A percentile compares a stretch with the other conserved stretches of the same genome.
Evolutionary conservation across 1,284 basidiomycete genomes (phyloP).

Genomic region (Chondrostereum purpureum): DNA sequence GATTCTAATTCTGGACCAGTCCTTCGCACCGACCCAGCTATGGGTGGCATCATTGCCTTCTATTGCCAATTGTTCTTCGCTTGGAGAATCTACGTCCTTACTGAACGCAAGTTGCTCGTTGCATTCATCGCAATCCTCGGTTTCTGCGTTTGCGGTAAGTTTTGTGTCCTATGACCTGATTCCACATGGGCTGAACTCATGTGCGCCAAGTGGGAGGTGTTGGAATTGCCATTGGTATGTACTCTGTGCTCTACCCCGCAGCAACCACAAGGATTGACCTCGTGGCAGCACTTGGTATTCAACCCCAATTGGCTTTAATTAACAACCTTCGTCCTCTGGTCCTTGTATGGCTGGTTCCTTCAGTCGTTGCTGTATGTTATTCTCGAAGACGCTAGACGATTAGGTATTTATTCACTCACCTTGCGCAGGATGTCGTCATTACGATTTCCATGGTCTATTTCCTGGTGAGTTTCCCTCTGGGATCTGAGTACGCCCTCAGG

Average conservation of each 20-base stretch:
- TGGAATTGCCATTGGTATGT: background rate
- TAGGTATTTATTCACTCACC: background rate
- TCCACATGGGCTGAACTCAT: no score
- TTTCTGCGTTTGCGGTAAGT: background rate
- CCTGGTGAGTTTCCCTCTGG: background rate
- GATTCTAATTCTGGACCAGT: background rate
- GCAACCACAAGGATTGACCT: no score
- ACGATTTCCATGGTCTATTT: background rate
- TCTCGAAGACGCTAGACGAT: background rate
- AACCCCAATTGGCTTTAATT: background rate
- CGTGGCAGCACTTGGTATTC: background rate
- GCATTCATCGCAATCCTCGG: slow-evolving; percentile 6
- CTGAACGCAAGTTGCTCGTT: slow-evolving; percentile 19
- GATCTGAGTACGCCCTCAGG: no score
- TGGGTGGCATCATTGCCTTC: slow-evolving; percentile 23
- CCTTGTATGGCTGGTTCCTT: background rate
- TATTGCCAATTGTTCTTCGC: slow-evolving; percentile 31
- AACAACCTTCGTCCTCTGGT: background rate
- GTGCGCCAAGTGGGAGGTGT: background rate
- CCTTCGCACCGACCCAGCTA: background rate
- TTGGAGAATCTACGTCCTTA: slow-evolving; percentile 30
- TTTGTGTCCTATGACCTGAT: no score
- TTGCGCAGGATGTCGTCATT: background rate
- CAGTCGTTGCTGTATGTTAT: background rate
- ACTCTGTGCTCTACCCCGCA: no score